Base-by-base conservation (phyloP, 305 asterid genomes). In the Fraxinus albicans region DNA sequence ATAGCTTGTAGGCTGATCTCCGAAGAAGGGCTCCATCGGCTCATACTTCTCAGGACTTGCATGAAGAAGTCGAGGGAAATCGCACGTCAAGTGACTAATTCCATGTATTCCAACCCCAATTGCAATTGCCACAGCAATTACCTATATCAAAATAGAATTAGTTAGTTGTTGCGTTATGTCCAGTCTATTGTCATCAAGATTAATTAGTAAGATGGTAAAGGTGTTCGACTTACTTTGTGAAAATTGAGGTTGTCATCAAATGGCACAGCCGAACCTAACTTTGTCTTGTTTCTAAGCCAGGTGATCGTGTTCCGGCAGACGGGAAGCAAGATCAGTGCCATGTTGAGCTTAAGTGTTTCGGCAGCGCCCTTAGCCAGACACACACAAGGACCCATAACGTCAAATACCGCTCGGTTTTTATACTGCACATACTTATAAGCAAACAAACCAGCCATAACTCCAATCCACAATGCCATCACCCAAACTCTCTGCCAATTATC, bases 291-390 rank as follows among this genome's bases (percentile, higher is more conserved):
- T 72, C 98, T 79, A 17, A 95, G 98, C 98, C 98, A 95, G 0
- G 97, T 94, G 82, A 95, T 94, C 34, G 97, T 93, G 89, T 95
- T 95, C 36, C 99, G 85, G 79, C 97, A 95, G 13, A 95, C 97
- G 0, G 98, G 98, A 0, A 95, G 90, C 70, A 95, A 77, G 35
- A 95, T 92, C 65, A 95, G 35, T 0, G 98, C 97, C 99, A 95
- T 95, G 91, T 95, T 95, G 13, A 95, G 90, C 93, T 94, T 95
- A 12, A 92, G 91, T 4, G 94, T 91, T 89, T 95, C 99, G 13
- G 99, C 99, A 0, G 95, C 99, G 0, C 99, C 99, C 84, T 95
- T 95, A 8, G 99, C 99, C 70, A 93, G 3, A 87, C 95, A 93
- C 80, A 95, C 99, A 50, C 99, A 95, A 13, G 80, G 86, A 4